Percentiles rank a stretch among this genome's conserved stretches.
phyloP scores from a whole-genome alignment of 805 yeast species.

The Yarrowia sp. region DNA sequence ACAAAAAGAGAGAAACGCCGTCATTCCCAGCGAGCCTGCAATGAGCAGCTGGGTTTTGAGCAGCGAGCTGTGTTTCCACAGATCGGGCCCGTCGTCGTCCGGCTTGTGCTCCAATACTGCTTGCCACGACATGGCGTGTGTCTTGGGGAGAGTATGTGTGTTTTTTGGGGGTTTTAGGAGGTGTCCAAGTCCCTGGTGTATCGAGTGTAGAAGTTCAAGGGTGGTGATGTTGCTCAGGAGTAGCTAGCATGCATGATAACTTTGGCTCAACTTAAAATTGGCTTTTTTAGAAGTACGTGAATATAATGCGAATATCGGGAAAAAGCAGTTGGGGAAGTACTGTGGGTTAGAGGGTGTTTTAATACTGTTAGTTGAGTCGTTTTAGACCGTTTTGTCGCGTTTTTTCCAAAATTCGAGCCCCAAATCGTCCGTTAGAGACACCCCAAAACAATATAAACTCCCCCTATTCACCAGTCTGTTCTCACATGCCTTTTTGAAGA shows the following conservation, averaged over 20 bases:
- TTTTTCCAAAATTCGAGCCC: no score
- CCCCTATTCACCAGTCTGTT: not conserved
- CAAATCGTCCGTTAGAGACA: no score
- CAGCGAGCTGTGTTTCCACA: conserved; percentile 45
- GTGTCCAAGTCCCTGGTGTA: no score
- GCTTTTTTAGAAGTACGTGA: not conserved
- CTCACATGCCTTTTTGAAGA: not conserved
- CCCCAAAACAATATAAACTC: no score
- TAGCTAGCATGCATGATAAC: conserved; percentile 7
- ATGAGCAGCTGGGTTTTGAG: conserved; percentile 74
- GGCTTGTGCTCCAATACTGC: not conserved
- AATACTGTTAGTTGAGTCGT: no score
- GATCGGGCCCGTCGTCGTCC: conserved; percentile 27
- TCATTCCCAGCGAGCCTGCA: conserved; percentile 62
- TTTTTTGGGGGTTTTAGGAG: not conserved
- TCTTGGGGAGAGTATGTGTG: not conserved
- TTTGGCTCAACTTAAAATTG: not conserved
- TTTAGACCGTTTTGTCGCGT: no score
- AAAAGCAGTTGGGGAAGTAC: no score
- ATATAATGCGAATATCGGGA: no score
- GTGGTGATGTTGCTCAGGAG: conserved; percentile 23
- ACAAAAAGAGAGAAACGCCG: conserved; percentile 68
- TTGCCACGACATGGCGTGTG: conserved; percentile 8
- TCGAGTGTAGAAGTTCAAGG: no score
- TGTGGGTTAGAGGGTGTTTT: no score